Evolutionary conservation across 139 green algal species (phyloP).

Genomic region (Closterium sp.): DNA sequence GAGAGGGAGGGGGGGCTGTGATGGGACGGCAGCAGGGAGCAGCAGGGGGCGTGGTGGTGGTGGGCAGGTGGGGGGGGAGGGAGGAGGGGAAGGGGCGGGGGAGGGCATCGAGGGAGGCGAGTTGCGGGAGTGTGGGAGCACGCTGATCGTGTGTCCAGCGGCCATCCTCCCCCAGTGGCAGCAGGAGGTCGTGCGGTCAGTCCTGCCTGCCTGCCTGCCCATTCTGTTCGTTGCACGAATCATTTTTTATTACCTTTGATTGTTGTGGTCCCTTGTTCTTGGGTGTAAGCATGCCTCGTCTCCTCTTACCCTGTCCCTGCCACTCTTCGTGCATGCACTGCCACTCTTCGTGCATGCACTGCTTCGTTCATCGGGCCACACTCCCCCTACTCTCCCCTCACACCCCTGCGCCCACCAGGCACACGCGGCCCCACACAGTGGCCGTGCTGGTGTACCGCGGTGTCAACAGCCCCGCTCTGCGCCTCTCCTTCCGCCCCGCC

Average conservation of each 20-base stretch:
- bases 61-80: slow-evolving; percentile 2
- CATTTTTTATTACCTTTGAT: neutral
- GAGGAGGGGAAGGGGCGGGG: neutral
- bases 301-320: too few relatives aligned
- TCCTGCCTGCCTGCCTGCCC: neutral
- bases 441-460: neutral
- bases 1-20: neutral
- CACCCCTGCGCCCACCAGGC: neutral
- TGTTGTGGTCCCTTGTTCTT: neutral
- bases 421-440: neutral
- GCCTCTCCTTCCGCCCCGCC: neutral
- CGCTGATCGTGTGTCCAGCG: slow-evolving; percentile 82
- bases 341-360: too few relatives aligned
- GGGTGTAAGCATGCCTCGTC: too few relatives aligned
- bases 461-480: neutral
- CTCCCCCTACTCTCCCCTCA: neutral
- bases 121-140: neutral
- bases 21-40: neutral
- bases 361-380: too few relatives aligned
- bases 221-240: too few relatives aligned
- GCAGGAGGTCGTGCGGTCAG: slow-evolving; percentile 58
- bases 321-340: too few relatives aligned
- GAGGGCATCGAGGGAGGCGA: slow-evolving; percentile 1
- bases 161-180: slow-evolving; percentile 87
- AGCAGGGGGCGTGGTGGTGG: neutral